Base-by-base conservation (phyloP, 2,329 filamentous ascomycete genomes). In the Cryphonectria carpinicola region DNA sequence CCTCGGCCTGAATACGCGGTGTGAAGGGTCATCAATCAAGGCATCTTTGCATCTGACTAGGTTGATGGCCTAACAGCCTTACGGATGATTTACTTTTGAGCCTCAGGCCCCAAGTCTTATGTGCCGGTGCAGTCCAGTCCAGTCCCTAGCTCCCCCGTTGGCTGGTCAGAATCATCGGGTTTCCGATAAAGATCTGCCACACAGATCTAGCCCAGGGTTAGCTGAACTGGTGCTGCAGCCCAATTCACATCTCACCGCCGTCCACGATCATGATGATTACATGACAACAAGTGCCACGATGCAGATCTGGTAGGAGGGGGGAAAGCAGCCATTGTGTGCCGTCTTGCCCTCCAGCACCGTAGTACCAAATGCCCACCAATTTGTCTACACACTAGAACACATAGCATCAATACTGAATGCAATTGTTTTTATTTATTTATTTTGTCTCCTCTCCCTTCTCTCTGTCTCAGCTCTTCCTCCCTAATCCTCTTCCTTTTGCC, bases 41-140 rank as follows among this genome's bases (percentile, higher is more conserved):
- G 65, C 72, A 72, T 65, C 65, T 67, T 46, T 71, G 66, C 72
- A 66, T 73, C 69, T 32, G 28, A 25, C 63, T 52, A 11, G 41
- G 19, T 35, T 49, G 69, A 54, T 68, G 69, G 67, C 70, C 72
- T 73, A 70, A 25, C 13, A 68, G 72, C 72, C 72, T 73, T 37
- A 73, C 67, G 70, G 19, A 22, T 37, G 28, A 37, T n/a, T 49
- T 43, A 37, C 14, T 25, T 39, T 65, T 46, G 41, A 32, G 63
- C 63, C 63, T 65, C 41, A 65, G 41, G 63, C 63, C 43, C 25
- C 19, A 49, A 61, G 35, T 17, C 41, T 43, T 43, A 6, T 43
- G 41, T 17, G 13, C 13, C 1, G 13, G 41, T 17, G 13, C 13
- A 17, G 13, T 17, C 5, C 13, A 17, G 13, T 17, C 5, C 13